Conservation (phyloP, 2,329 filamentous ascomycete species). For the Phaeosphaeria sp. region DNA sequence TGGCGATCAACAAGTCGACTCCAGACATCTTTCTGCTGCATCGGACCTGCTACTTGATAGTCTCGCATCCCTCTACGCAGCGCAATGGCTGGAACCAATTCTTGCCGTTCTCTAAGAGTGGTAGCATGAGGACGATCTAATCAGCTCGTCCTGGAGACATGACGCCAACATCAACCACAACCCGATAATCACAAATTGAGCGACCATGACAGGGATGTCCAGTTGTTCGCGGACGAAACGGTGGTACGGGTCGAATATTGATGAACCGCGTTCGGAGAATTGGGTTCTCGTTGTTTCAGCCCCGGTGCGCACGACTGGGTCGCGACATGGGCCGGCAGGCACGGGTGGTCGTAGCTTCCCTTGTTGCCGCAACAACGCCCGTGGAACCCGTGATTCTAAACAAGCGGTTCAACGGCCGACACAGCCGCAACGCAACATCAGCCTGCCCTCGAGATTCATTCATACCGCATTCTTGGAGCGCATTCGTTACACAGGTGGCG, state of each 20-base stretch:
- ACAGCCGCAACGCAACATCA: constrained; percentile 1
- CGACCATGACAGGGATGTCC: background rate
- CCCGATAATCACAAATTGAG: background rate
- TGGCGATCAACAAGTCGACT: no score
- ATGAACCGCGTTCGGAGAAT: background rate
- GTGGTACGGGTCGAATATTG: constrained; percentile 3
- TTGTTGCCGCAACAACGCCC: constrained; percentile 8
- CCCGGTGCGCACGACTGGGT: constrained; percentile 1
- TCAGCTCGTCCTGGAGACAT: background rate
- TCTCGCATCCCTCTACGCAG: no score
- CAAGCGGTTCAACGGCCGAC: constrained; percentile 12
- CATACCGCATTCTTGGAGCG: constrained; percentile 19
- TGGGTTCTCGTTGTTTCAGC: constrained; percentile 1
- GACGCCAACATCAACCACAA: background rate
- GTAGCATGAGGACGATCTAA: no score
- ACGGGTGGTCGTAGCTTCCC: background rate
- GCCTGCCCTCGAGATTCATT: constrained; percentile 22
- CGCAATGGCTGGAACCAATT: no score
- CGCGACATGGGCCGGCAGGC: constrained; percentile 1
- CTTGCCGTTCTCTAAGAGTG: no score
- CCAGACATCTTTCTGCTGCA: no score
- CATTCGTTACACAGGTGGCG: constrained; percentile 15
- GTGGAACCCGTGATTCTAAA: constrained; percentile 14
- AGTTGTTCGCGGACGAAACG: background rate
- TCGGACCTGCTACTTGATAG: no score